A percentile compares a stretch with the other conserved stretches of the same genome.
Conservation (phyloP, 345 rosid species). For the Eucalyptus decipiens region DNA sequence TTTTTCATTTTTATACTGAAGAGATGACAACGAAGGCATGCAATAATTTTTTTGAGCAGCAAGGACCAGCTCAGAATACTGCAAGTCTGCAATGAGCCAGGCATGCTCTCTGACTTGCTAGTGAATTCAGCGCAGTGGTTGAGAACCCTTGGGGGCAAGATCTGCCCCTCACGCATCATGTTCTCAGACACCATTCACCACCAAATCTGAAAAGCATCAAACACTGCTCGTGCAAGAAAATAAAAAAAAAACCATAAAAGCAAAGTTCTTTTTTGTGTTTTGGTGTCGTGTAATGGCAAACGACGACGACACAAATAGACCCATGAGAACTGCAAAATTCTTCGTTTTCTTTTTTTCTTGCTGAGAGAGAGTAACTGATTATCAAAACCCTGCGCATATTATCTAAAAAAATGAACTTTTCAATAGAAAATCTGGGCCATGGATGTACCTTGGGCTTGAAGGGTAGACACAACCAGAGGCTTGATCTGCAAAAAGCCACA, state of each 20-base stretch:
- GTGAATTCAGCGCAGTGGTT: background rate
- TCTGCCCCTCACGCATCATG: background rate
- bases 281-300: background rate
- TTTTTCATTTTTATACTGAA: background rate
- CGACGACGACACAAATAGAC: background rate
- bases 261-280: background rate
- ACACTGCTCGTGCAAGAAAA: background rate
- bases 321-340: background rate
- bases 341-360: background rate
- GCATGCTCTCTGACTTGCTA: background rate
- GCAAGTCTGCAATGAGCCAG: background rate
- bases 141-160: background rate
- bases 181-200: background rate
- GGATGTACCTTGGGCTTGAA: constrained; percentile 1
- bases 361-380: background rate
- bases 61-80: background rate
- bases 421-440: background rate
- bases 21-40: background rate
- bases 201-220: background rate
- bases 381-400: background rate
- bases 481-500: constrained; percentile 26
- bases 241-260: background rate
- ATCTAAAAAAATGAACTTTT: background rate
- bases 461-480: constrained; percentile 19
- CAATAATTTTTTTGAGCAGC: background rate